Conservation (phyloP, 495 filamentous ascomycete genomes). For the Podospora tetraspora region DNA sequence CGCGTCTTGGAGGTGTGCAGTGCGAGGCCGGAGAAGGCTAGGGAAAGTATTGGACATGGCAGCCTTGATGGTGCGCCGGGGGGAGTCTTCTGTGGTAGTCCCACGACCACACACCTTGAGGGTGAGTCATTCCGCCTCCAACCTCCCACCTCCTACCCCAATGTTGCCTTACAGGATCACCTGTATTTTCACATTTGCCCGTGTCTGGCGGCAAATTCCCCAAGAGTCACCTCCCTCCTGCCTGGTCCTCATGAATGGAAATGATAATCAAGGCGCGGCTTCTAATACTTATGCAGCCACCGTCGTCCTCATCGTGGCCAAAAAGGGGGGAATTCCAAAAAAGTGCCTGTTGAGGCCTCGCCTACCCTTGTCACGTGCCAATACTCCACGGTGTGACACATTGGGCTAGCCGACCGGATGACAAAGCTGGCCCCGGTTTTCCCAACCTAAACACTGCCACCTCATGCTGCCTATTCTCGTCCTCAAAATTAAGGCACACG, state of each 20-base stretch:
- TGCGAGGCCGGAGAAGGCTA: not conserved
- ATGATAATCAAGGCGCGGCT: not conserved
- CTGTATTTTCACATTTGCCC: not conserved
- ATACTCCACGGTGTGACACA: not conserved
- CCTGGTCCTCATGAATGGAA: not conserved
- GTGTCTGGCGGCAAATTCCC: not conserved
- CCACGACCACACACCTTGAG: not conserved
- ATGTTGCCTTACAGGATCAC: not conserved
- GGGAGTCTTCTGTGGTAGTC: not conserved
- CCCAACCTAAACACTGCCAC: not conserved
- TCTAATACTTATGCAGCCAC: not conserved
- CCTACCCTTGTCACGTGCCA: not conserved
- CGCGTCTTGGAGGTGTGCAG: not conserved
- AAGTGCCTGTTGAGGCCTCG: not conserved
- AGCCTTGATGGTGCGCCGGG: not conserved
- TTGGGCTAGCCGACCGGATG: not conserved
- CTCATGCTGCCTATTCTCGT: not conserved
- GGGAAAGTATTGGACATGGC: not conserved
- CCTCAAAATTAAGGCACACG: not conserved
- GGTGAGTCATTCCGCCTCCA: not conserved
- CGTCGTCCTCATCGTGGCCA: not conserved
- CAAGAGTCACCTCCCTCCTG: not conserved
- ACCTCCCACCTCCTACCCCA: not conserved
- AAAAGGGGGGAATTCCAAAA: not conserved
- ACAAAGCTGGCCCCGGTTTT: not conserved